Base-by-base conservation (phyloP, 1,139 yeast genomes). In the Arxiozyma slooffiae region DNA sequence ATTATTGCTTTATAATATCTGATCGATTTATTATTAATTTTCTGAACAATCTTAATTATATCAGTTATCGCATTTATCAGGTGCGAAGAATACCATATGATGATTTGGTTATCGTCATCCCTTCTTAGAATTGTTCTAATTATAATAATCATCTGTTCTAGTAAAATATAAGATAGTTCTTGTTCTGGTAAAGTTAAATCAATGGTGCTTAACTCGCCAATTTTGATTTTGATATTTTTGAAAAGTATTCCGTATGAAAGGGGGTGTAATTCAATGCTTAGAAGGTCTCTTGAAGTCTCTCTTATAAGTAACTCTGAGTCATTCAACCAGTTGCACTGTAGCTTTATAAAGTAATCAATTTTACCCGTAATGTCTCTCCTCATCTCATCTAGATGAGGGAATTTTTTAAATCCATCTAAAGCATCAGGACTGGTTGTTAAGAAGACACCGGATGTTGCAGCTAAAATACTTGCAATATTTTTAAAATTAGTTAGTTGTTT, bases 391-490 rank as follows among this genome's bases (percentile, higher is more conserved):
- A 60, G 49, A 42, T 55, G 57, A 16, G 68, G 69, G 26, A 52
- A 53, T n/a, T 52, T 61, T 45, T 67, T 69, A 26, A 52, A 53
- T n/a, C 50, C 62, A 45, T 66, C 69, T 2, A 48, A 58, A 40
- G 68, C 69, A 40, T 63, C 59, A 7, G 55, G 56, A 2, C 71
- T 67, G n/a, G 70, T 66, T 3, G 62, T 57, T 23, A 77, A 64
- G 52, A 81, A 76, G 40, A 80, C 72, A 9, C 86, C 86, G 14
- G 82, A 73, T 1, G 79, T 72, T 3, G 82, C 75, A 0, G 82
- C 83, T 47, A 81, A 64, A 52, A 80, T 78, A 0, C 85, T 85
- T 0, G 85, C 79, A 57, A 72, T 77, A 60, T 79, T 82, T 54
- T 83, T 72, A 59, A 79, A 79, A 26, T 79, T 75, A 17, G 56